phyloP scores from a whole-genome alignment of 2,329 filamentous ascomycete species.

The Teratosphaeria epicoccoides region DNA sequence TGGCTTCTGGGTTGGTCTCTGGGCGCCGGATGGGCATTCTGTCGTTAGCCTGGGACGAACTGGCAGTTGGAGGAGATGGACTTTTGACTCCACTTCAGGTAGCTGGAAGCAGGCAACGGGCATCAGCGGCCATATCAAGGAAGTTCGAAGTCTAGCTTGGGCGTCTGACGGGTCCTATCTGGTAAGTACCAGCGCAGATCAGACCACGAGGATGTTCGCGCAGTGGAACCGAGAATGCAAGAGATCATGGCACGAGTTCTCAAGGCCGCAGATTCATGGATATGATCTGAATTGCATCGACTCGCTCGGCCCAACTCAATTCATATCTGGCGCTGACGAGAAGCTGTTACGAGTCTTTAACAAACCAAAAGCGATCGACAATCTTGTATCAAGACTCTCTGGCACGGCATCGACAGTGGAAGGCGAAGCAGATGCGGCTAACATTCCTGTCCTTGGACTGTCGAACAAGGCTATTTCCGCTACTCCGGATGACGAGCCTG shows the following conservation, averaged over 20 bases:
- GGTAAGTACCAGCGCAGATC: slow-evolving; percentile 79
- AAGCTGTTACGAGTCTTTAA: slow-evolving; percentile 95
- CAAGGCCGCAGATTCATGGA: slow-evolving; percentile 90
- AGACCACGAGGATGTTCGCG: slow-evolving; percentile 81
- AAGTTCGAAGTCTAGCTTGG: slow-evolving; percentile 78
- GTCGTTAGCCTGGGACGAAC: slow-evolving; percentile 80
- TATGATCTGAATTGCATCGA: slow-evolving; percentile 96
- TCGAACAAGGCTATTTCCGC: slow-evolving; percentile 76
- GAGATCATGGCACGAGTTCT: slow-evolving; percentile 85
- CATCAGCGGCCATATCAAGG: slow-evolving; percentile 71
- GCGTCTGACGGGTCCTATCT: slow-evolving; percentile 71
- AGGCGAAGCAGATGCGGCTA: slow-evolving; percentile 69
- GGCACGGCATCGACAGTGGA: slow-evolving; percentile 8
- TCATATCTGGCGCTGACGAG: slow-evolving; percentile 92
- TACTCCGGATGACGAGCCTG: slow-evolving; percentile 2
- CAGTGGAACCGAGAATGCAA: slow-evolving; percentile 49
- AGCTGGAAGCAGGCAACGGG: slow-evolving; percentile 68
- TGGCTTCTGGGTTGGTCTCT: slow-evolving; percentile 92
- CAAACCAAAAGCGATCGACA: slow-evolving; percentile 72
- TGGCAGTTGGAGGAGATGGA: slow-evolving; percentile 87
- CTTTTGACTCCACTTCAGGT: slow-evolving; percentile 48
- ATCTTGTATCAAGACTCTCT: slow-evolving; percentile 36
- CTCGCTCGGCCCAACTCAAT: slow-evolving; percentile 59
- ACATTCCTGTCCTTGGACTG: slow-evolving; percentile 86
- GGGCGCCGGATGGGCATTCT: slow-evolving; percentile 65